Evolutionary conservation across 208 protist species (phyloP).

Genomic region (Leishmania major): DNA sequence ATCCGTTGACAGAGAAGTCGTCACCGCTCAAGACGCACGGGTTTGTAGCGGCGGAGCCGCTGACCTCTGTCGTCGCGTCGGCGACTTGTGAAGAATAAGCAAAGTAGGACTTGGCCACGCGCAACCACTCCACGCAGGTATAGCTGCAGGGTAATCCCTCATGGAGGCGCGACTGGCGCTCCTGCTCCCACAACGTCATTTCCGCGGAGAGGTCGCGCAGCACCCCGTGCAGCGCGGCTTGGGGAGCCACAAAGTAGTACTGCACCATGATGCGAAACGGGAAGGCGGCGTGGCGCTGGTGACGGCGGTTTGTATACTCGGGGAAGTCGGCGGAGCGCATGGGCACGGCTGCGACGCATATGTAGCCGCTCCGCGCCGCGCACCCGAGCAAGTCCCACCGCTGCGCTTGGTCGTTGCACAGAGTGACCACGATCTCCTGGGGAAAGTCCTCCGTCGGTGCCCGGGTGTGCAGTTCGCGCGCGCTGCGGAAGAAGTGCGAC

Average conservation of each 20-base stretch:
- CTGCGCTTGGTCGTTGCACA: slow-evolving; percentile 61
- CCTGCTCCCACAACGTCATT: slow-evolving; percentile 8
- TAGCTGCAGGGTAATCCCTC: background rate
- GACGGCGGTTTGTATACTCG: slow-evolving; percentile 48
- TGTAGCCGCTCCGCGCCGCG: slow-evolving; percentile 44
- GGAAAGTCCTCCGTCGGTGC: background rate
- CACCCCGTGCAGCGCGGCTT: background rate
- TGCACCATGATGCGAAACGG: slow-evolving; percentile 60
- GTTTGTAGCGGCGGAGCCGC: too few relatives aligned
- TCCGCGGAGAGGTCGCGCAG: slow-evolving; percentile 19
- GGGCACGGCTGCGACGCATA: slow-evolving; percentile 52
- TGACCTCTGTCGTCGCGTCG: background rate
- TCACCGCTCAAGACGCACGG: background rate
- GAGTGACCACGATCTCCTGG: slow-evolving; percentile 41
- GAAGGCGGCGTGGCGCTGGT: slow-evolving; percentile 63
- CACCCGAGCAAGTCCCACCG: slow-evolving; percentile 48
- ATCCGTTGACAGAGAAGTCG: background rate
- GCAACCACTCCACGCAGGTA: slow-evolving; percentile 17
- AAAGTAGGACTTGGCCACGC: background rate
- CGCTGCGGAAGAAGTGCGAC: slow-evolving; percentile 48
- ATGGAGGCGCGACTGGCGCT: background rate
- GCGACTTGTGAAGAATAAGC: too few relatives aligned
- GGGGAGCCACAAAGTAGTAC: slow-evolving; percentile 50
- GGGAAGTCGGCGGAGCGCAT: slow-evolving; percentile 43
- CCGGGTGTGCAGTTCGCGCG: slow-evolving; percentile 4